Conservation (phyloP, 495 filamentous ascomycete species). For the Aspergillus avenaceus region DNA sequence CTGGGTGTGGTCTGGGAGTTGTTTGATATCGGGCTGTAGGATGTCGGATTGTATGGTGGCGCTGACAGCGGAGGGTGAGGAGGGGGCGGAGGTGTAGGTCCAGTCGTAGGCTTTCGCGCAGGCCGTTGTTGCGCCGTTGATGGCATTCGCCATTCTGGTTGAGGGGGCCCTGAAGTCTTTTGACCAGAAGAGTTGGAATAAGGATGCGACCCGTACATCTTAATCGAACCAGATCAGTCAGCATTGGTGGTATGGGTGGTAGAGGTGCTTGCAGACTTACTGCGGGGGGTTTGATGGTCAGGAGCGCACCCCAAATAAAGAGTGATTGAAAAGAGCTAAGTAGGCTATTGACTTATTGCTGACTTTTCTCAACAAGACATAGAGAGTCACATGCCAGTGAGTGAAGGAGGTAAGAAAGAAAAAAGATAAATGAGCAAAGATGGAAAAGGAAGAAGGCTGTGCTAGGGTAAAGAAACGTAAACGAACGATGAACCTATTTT, state of each 20-base stretch:
- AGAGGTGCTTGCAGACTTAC: not conserved
- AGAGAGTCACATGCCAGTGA: not conserved
- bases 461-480: not conserved
- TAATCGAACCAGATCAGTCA: not conserved
- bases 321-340: too few species aligned
- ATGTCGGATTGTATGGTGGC: slow-evolving; percentile 35
- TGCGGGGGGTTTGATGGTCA: not conserved
- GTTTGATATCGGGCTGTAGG: slow-evolving; percentile 35
- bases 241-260: not conserved
- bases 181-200: slow-evolving; percentile 16
- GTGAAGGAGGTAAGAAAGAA: not conserved
- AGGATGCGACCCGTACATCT: slow-evolving; percentile 28
- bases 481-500: not conserved
- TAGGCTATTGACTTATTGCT: not conserved
- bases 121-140: slow-evolving; percentile 16
- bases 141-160: slow-evolving; percentile 43
- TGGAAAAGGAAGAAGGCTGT: slow-evolving; percentile 3
- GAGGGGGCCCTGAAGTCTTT: slow-evolving; percentile 20
- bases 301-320: not conserved
- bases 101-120: slow-evolving; percentile 7
- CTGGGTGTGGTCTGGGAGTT: slow-evolving; percentile 6
- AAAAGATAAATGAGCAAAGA: too few species aligned
- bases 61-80: slow-evolving; percentile 14
- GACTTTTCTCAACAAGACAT: not conserved
- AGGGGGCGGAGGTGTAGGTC: slow-evolving; percentile 7